Evolutionary conservation across 139 green algal genomes (phyloP).

Genomic region (Closterium sp.): DNA sequence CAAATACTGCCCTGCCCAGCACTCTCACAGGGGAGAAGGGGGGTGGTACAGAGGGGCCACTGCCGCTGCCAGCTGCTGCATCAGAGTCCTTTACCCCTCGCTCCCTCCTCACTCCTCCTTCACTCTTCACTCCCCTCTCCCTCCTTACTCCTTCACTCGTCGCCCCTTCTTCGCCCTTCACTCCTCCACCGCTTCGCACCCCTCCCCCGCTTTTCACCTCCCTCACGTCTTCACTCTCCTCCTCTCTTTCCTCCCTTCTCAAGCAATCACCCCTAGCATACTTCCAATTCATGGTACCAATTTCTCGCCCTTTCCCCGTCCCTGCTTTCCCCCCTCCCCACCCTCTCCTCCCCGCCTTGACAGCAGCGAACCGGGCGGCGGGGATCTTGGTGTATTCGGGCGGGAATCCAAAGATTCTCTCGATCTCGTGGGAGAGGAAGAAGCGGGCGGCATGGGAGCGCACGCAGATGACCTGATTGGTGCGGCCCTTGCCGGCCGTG

Average conservation of each 20-base stretch:
- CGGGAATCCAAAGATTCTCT: slow-evolving; percentile 22
- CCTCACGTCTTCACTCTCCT: neutral
- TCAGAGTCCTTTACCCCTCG: too few relatives aligned
- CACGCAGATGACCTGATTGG: too few relatives aligned
- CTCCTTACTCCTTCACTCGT: neutral
- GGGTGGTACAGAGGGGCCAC: too few relatives aligned
- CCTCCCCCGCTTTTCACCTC: neutral
- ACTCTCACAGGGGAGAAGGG: too few relatives aligned
- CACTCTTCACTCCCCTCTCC: neutral
- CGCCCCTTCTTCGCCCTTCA: neutral
- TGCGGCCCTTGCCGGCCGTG: too few relatives aligned
- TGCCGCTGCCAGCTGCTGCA: too few relatives aligned
- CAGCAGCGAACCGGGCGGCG: neutral
- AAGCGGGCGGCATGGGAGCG: too few relatives aligned
- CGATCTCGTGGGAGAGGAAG: neutral
- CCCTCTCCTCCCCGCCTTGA: slow-evolving; percentile 24
- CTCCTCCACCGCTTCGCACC: too few relatives aligned
- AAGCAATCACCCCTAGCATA: neutral
- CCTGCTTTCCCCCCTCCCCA: neutral
- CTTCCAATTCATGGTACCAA: neutral
- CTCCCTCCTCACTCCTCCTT: neutral
- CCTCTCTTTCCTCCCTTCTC: neutral
- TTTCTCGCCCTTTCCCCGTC: too few relatives aligned
- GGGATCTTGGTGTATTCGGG: slow-evolving; percentile 11
- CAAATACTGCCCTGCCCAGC: too few relatives aligned